Evolutionary conservation across 2,329 filamentous ascomycete species (phyloP).

Genomic region (Colletotrichum kahawae): DNA sequence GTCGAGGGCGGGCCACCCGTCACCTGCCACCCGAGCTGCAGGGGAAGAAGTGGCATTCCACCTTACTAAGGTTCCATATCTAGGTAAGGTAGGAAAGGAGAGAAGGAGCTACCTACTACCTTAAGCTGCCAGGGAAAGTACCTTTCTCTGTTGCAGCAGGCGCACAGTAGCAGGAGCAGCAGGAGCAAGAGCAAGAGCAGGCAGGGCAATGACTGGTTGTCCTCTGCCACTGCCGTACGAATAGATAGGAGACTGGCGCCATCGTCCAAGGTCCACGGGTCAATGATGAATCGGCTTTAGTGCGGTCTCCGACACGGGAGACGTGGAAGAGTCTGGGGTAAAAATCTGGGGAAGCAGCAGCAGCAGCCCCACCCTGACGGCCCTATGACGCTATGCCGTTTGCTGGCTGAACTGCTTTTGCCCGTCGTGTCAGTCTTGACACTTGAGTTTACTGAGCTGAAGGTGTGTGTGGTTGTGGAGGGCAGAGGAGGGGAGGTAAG

Average conservation of each 20-base stretch:
- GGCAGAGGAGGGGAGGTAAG: background rate
- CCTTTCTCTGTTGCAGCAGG: background rate
- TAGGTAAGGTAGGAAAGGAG: background rate
- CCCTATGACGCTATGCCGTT: background rate
- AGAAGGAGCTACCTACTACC: background rate
- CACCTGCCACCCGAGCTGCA: background rate
- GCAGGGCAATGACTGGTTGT: background rate
- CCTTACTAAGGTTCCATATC: background rate
- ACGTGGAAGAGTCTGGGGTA: constrained; percentile 13
- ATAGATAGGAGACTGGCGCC: background rate
- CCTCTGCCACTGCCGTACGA: background rate
- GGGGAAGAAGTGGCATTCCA: background rate
- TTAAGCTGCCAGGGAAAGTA: background rate
- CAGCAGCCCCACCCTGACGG: background rate
- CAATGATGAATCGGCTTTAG: constrained; percentile 16
- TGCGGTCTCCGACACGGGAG: constrained; percentile 5
- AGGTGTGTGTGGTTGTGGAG: background rate
- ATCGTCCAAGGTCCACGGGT: background rate
- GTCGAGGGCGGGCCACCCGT: background rate
- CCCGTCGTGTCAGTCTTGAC: background rate
- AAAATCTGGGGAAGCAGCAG: constrained; percentile 20
- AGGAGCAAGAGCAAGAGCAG: background rate
- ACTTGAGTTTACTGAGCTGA: background rate
- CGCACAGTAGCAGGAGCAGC: background rate
- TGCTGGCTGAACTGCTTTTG: background rate